Evolutionary conservation across 2,329 filamentous ascomycete species (phyloP).

Genomic region (Sclerotinia sclerotiorum): DNA sequence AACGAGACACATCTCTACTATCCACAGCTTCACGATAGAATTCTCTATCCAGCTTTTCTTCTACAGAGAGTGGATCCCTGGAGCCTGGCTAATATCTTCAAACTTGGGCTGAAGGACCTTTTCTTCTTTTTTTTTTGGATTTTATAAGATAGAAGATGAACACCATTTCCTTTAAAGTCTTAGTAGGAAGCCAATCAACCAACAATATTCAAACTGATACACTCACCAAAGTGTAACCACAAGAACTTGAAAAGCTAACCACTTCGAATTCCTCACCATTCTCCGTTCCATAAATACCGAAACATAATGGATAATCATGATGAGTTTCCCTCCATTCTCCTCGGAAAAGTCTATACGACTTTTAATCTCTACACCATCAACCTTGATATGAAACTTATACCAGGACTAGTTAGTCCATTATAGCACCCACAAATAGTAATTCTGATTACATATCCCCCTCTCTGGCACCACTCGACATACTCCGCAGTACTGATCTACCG

Average conservation of each 20-base stretch:
- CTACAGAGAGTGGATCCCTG: no score
- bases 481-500: background rate
- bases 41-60: background rate
- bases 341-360: background rate
- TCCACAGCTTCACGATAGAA: background rate
- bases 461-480: conserved; percentile 1
- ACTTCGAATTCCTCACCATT: background rate
- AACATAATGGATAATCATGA: background rate
- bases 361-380: background rate
- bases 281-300: background rate
- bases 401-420: background rate
- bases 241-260: background rate
- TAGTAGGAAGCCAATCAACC: background rate
- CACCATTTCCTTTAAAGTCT: background rate
- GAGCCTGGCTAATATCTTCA: no score
- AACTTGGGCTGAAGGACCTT: background rate
- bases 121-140: background rate
- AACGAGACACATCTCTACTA: background rate
- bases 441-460: background rate
- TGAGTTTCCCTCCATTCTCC: background rate
- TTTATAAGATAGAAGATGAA: background rate
- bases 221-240: background rate
- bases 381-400: background rate
- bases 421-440: background rate
- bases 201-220: no score